phyloP scores from a whole-genome alignment of 768 basidiomycete genomes.

The Suillus variegatus region DNA sequence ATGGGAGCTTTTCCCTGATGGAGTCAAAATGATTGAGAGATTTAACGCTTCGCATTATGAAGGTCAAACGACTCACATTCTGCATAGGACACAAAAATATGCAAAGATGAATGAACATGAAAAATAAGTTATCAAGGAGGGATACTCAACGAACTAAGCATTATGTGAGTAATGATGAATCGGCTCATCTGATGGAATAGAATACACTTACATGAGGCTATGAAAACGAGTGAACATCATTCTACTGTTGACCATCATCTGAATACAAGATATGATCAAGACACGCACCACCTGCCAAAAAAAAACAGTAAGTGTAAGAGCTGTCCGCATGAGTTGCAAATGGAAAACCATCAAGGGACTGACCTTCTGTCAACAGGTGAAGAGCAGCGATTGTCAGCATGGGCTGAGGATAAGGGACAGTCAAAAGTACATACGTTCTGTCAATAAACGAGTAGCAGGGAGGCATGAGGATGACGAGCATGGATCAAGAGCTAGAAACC shows the following conservation, averaged over 20 bases:
- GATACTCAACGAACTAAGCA: background rate
- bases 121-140: background rate
- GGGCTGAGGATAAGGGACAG: too few species aligned
- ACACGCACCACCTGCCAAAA: background rate
- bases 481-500: too few species aligned
- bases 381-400: too few species aligned
- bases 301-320: background rate
- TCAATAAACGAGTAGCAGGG: too few species aligned
- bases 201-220: background rate
- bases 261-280: background rate
- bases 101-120: background rate
- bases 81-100: background rate
- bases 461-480: too few species aligned
- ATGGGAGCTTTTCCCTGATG: too few species aligned
- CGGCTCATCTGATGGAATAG: background rate
- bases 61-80: background rate
- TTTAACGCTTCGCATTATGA: background rate
- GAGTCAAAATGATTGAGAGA: background rate
- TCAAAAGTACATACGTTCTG: too few species aligned
- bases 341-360: too few species aligned
- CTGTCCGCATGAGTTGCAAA: background rate
- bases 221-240: background rate
- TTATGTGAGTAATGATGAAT: background rate
- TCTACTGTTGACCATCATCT: background rate
- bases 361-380: too few species aligned